These are phyloP conservation scores for Mucor plumbeus DNA, from an alignment of 371 early-diverging fungal genomes.

Conservation along the genomic window DNA sequence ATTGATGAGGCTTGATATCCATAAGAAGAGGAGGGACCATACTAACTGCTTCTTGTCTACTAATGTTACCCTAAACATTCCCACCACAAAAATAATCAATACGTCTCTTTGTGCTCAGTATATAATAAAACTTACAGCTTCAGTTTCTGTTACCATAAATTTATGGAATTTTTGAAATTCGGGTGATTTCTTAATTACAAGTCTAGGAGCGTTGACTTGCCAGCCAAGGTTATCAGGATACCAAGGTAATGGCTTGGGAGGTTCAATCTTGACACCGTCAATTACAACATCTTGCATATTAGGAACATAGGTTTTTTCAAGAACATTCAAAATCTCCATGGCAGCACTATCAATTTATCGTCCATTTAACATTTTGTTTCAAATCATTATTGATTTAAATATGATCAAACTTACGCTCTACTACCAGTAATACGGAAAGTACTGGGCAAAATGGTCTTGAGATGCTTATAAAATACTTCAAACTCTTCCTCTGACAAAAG, in stretches of 20 bases:
- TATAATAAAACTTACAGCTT: slow-evolving; percentile 61
- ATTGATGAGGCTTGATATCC: slow-evolving; percentile 91
- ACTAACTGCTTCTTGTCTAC: slow-evolving; percentile 97
- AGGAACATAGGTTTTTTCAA: slow-evolving; percentile 62
- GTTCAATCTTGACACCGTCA: slow-evolving; percentile 74
- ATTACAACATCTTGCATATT: slow-evolving; percentile 58
- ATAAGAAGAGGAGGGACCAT: slow-evolving; percentile 98
- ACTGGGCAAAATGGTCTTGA: slow-evolving; percentile 80
- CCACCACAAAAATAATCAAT: not conserved
- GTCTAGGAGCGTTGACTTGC: slow-evolving; percentile 78
- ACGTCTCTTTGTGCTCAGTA: not conserved
- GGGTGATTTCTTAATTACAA: slow-evolving; percentile 73
- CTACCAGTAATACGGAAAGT: slow-evolving; percentile 95
- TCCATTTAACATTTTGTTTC: no score
- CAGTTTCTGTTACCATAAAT: slow-evolving; percentile 94
- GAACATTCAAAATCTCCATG: slow-evolving; percentile 57
- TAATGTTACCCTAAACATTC: slow-evolving; percentile 82
- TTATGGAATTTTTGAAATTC: slow-evolving; percentile 85
- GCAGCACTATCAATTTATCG: slow-evolving; percentile 36
- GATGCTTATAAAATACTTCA: slow-evolving; percentile 65
- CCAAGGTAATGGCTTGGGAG: slow-evolving; percentile 84
- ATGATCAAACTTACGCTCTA: slow-evolving; percentile 57
- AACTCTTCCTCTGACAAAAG: slow-evolving; percentile 87
- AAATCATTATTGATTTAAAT: not conserved
- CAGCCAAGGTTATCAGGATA: slow-evolving; percentile 93